These are phyloP conservation scores for Proliferodiscus dingleyae DNA, from an alignment of 2,329 filamentous ascomycete genomes.

Conservation along the genomic window DNA sequence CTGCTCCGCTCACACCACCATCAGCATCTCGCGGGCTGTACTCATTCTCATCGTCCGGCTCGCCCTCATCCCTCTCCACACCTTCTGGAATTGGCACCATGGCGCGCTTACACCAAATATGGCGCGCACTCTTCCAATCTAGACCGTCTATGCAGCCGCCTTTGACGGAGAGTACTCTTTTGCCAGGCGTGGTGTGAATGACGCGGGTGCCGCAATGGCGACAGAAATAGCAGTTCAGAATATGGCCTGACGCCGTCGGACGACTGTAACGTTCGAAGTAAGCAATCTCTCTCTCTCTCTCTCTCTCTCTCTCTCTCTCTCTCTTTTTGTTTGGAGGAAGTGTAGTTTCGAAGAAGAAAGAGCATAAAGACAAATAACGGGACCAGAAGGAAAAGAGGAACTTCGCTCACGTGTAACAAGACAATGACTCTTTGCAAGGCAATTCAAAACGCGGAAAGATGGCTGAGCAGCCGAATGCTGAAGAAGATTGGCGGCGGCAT, in stretches of 20 bases:
- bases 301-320: no score
- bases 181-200: conserved; percentile 55
- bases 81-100: conserved; percentile 63
- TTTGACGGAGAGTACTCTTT: conserved; percentile 60
- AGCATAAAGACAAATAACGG: neutral
- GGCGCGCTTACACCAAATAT: conserved; percentile 64
- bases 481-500: conserved; percentile 60
- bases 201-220: conserved; percentile 60
- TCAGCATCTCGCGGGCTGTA: neutral
- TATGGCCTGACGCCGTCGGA: conserved; percentile 51
- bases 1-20: neutral
- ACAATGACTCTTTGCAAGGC: conserved; percentile 43
- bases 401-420: conserved; percentile 48
- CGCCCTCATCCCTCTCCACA: conserved; percentile 50
- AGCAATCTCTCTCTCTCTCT: neutral
- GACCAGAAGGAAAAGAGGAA: neutral
- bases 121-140: conserved; percentile 55
- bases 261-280: conserved; percentile 39
- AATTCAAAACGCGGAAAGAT: conserved; percentile 64
- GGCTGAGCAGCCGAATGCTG: conserved; percentile 63
- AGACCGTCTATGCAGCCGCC: conserved; percentile 62
- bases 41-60: conserved; percentile 33
- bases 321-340: no score
- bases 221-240: conserved; percentile 62
- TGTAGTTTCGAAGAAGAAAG: neutral